A percentile compares a stretch with the other conserved stretches of the same genome.
Evolutionary conservation across 2,329 filamentous ascomycete genomes (phyloP).

Genomic region (Diaporthe citriasiana): DNA sequence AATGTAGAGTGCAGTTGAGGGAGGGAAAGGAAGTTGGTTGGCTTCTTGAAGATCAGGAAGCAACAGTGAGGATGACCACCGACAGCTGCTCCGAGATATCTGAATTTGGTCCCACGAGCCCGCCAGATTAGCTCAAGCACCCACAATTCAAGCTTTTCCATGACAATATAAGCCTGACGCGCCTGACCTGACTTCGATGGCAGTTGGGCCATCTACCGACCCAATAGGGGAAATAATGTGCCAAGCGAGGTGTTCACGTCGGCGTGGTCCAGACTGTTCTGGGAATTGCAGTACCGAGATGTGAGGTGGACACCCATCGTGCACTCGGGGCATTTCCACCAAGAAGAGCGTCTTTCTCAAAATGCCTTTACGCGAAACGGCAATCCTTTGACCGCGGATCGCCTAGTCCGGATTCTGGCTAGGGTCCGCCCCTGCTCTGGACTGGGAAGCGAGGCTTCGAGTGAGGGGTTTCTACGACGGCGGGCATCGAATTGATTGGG

Average conservation of each 20-base stretch:
- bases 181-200: not conserved
- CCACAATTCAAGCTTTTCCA: conserved; percentile 22
- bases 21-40: not conserved
- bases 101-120: not conserved
- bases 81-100: not conserved
- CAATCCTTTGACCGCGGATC: not conserved
- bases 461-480: not conserved
- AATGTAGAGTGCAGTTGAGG: not conserved
- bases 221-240: not conserved
- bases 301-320: conserved; percentile 10
- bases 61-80: not conserved
- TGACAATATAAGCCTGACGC: conserved; percentile 1
- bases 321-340: conserved; percentile 7
- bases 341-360: not conserved
- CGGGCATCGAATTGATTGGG: conserved; percentile 14
- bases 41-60: not conserved
- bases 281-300: conserved; percentile 11
- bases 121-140: not conserved
- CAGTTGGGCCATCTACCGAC: not conserved
- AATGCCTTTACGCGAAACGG: not conserved
- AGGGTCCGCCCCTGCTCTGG: conserved; percentile 21
- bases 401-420: not conserved
- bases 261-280: conserved; percentile 2
- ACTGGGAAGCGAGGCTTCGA: conserved; percentile 19
- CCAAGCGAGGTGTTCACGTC: conserved; percentile 27